phyloP scores from a whole-genome alignment of 2,329 filamentous ascomycete species.

The Teratosphaeria epicoccoides region DNA sequence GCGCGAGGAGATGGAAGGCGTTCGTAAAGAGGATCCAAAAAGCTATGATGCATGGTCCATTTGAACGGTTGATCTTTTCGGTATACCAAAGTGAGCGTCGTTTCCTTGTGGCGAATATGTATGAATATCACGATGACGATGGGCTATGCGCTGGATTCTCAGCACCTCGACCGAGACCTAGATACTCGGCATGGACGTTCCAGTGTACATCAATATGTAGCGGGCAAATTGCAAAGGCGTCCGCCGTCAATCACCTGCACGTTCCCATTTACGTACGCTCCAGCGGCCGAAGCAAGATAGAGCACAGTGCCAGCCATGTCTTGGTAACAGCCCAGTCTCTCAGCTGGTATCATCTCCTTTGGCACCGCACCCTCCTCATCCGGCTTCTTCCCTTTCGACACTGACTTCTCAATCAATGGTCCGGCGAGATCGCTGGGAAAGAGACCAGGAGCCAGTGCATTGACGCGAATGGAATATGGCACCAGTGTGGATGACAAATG shows the following conservation, averaged over 20 bases:
- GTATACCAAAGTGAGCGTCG: not conserved
- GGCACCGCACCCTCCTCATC: conserved; percentile 32
- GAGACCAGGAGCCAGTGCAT: conserved; percentile 44
- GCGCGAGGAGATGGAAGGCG: conserved; percentile 62
- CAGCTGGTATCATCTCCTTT: conserved; percentile 43
- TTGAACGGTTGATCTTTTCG: not conserved
- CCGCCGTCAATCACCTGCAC: conserved; percentile 39
- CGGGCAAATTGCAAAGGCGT: conserved; percentile 9
- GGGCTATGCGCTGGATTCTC: too few species aligned
- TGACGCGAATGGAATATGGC: conserved; percentile 37
- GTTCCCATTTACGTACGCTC: conserved; percentile 55
- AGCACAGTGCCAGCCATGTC: conserved; percentile 43
- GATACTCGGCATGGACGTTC: too few species aligned
- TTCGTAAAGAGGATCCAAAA: conserved; percentile 31
- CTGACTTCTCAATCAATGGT: conserved; percentile 29
- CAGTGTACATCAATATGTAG: conserved; percentile 13
- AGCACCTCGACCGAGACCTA: too few species aligned
- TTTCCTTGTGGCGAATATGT: not conserved
- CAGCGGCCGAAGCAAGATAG: conserved; percentile 54
- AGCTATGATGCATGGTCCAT: conserved; percentile 29
- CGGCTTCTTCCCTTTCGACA: conserved; percentile 16
- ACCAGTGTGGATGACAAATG: conserved; percentile 33
- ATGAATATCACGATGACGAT: not conserved
- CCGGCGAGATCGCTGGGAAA: conserved; percentile 55
- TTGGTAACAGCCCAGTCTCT: conserved; percentile 46